Evolutionary conservation across 2,329 filamentous ascomycete species (phyloP), one percentile per base, ranked within the genome.

Genomic region (Trichoderma koningiopsis): DNA sequence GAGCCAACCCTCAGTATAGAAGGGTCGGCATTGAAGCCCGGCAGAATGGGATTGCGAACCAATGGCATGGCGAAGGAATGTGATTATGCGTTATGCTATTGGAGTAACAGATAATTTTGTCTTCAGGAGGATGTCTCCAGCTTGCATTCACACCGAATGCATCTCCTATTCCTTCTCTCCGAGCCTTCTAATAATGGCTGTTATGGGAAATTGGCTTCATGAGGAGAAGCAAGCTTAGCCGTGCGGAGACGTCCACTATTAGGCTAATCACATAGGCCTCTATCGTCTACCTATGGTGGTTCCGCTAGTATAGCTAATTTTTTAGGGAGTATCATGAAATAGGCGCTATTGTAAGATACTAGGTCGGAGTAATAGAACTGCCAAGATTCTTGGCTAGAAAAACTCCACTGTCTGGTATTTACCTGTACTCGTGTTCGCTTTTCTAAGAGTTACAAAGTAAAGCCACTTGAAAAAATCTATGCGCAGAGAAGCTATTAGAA

Each of bases 11-110:
- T 79, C 43, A 86, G 71, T 72, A 87, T 82, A 14, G 85, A 87
- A 27, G 85, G 85, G 76, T 87, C 85, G 49, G 85, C 79, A 74
- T 87, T 85, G 77, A 87, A 87, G 37, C 85, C 85, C 19, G 85
- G 85, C 27, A 87, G 81, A 73, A 87, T 86, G 11, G 85, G 85
- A 70, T 87, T 88, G 69, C 81, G 81, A 47, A 86, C 75, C 13
- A 77, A 78, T 52, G 82, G 84, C 85, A 85, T 87, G 49, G 24
- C 31, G 61, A 56, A 43, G 19, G 43, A 6, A n/a, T 29, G 31
- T 14, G 24, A 33, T 27, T 19, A 7, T 43, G 35, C 3, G 55
- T 43, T 8, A 56, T 27, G 40, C 29, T 13, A 31, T 29, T 13
- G 5, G 3, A 52, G 22, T 35, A 35, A 13, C 1, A 35, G 33